Evolutionary conservation across 129 eudicot species (phyloP).

Genomic region (Daucus carota): DH1_v3.0 NC_030386.2:32638501-32639000

Average conservation of each 20-base stretch:
- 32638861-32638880: neutral
- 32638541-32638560: neutral
- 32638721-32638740: neutral
- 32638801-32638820: neutral
- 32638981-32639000: neutral
- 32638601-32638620: constrained; percentile 90
- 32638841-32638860: neutral
- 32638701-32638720: neutral
- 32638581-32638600: constrained; percentile 59
- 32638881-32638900: neutral
- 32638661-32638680: constrained; percentile 23
- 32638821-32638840: neutral
- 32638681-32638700: neutral
- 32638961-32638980: neutral
- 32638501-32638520: neutral
- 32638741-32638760: neutral
- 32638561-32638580: constrained; percentile 40
- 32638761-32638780: neutral
- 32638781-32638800: neutral
- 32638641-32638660: constrained; percentile 97
- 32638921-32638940: neutral
- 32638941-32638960: neutral
- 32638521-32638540: neutral
- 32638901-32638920: neutral
- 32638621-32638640: constrained; percentile 97